Percentiles rank a stretch among this genome's conserved stretches.
phyloP scores from a whole-genome alignment of 768 basidiomycete genomes.

The Pleurotus giganteus region DNA sequence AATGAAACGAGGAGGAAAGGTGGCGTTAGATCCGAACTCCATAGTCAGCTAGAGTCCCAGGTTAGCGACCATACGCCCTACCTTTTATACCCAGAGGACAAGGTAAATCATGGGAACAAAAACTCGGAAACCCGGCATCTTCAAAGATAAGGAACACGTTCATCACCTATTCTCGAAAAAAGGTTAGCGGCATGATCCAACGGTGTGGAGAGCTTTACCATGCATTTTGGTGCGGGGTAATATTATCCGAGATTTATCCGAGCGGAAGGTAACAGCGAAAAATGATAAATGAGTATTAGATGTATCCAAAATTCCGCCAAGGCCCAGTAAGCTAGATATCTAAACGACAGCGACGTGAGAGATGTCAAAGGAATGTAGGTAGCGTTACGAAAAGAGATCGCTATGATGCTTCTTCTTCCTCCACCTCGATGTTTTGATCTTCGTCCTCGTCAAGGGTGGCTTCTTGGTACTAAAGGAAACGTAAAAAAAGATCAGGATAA shows the following conservation, averaged over 20 bases:
- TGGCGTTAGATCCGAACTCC: conserved; percentile 5
- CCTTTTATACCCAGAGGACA: neutral
- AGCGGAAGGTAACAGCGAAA: neutral
- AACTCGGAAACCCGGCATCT: neutral
- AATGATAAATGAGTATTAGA: neutral
- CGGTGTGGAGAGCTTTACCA: neutral
- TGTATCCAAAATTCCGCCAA: neutral
- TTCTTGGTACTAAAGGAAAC: conserved; percentile 53
- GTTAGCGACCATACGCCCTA: too few species aligned
- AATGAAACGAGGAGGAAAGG: conserved; percentile 48
- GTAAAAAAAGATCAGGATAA: conserved; percentile 1
- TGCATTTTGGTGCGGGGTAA: neutral
- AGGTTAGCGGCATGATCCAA: neutral
- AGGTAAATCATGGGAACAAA: neutral
- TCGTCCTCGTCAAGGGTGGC: conserved; percentile 46
- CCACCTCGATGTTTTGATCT: conserved; percentile 31
- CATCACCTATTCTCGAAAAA: neutral
- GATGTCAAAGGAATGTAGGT: neutral
- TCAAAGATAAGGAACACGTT: conserved; percentile 2
- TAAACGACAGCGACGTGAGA: neutral
- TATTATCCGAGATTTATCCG: neutral
- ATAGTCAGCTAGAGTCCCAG: neutral
- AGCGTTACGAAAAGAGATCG: neutral
- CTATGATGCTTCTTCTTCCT: conserved; percentile 12
- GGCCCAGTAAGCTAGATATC: neutral